A percentile compares a stretch with the other conserved stretches of the same genome.
Evolutionary conservation across 768 basidiomycete species (phyloP).

Genomic region (Gelatoporia subvermispora): DNA sequence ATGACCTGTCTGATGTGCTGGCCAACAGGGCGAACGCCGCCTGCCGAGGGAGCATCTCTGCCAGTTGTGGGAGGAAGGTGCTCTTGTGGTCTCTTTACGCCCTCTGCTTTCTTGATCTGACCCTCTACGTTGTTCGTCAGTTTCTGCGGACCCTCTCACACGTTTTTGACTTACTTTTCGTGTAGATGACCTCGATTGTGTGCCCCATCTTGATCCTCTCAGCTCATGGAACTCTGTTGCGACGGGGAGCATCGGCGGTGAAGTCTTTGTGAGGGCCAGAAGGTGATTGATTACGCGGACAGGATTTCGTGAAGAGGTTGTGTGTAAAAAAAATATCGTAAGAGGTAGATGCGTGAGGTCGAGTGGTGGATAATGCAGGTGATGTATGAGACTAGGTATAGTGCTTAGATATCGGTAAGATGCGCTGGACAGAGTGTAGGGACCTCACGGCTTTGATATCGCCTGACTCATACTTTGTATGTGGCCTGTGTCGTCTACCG

Average conservation of each 20-base stretch:
- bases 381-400: no score
- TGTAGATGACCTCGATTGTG: constrained; percentile 18
- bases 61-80: constrained; percentile 21
- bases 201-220: constrained; percentile 23
- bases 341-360: no score
- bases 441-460: no score
- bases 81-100: constrained; percentile 12
- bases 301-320: constrained; percentile 4
- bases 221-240: constrained; percentile 19
- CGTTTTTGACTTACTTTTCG: constrained; percentile 18
- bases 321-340: no score
- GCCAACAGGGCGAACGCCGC: constrained; percentile 7
- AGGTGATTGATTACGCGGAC: constrained; percentile 17
- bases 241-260: constrained; percentile 20
- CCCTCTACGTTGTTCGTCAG: neutral
- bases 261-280: constrained; percentile 24
- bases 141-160: no score
- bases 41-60: constrained; percentile 15
- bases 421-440: no score
- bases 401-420: no score
- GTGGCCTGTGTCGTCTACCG: no score
- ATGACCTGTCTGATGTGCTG: neutral
- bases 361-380: no score
- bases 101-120: neutral
- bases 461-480: no score